Evolutionary conservation across 106 monocot species (phyloP), one percentile per base, ranked within the genome.

Genomic region (Vanilla planifolia): DNA sequence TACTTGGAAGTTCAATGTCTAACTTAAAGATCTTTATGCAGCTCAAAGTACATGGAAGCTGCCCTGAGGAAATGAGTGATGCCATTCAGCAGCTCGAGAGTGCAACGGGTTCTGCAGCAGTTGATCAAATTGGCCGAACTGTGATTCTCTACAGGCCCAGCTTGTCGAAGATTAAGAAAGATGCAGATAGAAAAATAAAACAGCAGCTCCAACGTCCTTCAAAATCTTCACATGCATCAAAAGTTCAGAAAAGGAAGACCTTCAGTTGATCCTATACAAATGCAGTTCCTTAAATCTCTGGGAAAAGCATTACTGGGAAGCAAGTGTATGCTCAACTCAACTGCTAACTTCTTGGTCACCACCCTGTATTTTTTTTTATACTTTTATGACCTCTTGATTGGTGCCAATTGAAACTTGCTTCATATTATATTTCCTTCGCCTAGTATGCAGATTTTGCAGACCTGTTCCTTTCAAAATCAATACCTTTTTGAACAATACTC

Each of bases 101-200:
- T 33, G 44, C 88, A 28, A 92, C 98, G 42, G 92, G 92, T 46
- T 99, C 98, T 5, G 73, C 85, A 4, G 88, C 73, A 32, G 79
- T 99, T 50, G 52, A 63, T 51, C 79, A 82, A 53, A 92, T 99
- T 55, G 92, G 98, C n/a, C 80, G 92, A 22, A 70, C 87, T 7
- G 72, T 98, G 14, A 98, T 98, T 64, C 81, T 98, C 20, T 99
- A 99, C 70, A 65, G 85, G 57, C 92, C 92, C 13, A 92, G 98
- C 62, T 72, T 70, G 56, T 82, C 66, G 60, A 99, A 92, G 60
- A 88, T 92, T 85, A 85, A 85, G 71, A 75, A 60, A 62, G 70
- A 81, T 33, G 30, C 71, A 21, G 44, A 45, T 23, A 44, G 30
- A 60, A 48, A 37, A n/a, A 66, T 52, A 61, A 72, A 75, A 33